Percentiles rank a stretch among this genome's conserved stretches.
Evolutionary conservation across 2,329 filamentous ascomycete species (phyloP).

Genomic region (Fusarium austroafricanum): DNA sequence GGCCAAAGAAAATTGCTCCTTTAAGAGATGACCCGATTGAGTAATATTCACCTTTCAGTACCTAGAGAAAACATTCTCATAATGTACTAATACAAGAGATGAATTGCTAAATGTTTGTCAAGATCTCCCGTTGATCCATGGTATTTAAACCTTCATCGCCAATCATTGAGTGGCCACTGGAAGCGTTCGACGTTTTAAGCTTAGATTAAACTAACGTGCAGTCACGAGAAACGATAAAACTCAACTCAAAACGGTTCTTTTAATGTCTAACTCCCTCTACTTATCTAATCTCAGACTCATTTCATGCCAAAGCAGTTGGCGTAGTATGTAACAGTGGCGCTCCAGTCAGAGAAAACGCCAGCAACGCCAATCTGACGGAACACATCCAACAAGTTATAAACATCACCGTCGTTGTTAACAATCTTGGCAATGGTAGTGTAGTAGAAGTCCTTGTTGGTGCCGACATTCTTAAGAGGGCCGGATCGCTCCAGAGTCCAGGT

Average conservation of each 20-base stretch:
- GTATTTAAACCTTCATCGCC: no score
- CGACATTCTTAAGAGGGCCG: constrained; percentile 64
- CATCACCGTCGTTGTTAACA: constrained; percentile 72
- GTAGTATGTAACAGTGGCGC: constrained; percentile 75
- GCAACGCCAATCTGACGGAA: constrained; percentile 70
- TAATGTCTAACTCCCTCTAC: background rate
- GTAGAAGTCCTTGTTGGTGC: constrained; percentile 63
- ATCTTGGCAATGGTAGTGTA: constrained; percentile 66
- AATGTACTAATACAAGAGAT: background rate
- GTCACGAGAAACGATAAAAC: background rate
- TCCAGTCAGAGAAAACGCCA: constrained; percentile 77
- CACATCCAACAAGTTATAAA: constrained; percentile 74
- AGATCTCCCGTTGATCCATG: no score
- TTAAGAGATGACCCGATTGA: background rate
- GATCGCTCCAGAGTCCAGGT: constrained; percentile 77
- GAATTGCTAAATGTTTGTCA: fast-evolving
- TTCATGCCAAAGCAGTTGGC: constrained; percentile 72
- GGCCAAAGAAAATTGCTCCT: background rate
- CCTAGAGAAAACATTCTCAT: fast-evolving
- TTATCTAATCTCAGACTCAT: background rate
- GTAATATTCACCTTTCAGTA: background rate
- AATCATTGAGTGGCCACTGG: no score
- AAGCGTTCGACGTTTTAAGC: background rate
- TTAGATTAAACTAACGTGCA: background rate
- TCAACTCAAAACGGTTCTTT: background rate